Base-by-base conservation (phyloP, 2,329 filamentous ascomycete genomes). In the Didymella sp. region DNA sequence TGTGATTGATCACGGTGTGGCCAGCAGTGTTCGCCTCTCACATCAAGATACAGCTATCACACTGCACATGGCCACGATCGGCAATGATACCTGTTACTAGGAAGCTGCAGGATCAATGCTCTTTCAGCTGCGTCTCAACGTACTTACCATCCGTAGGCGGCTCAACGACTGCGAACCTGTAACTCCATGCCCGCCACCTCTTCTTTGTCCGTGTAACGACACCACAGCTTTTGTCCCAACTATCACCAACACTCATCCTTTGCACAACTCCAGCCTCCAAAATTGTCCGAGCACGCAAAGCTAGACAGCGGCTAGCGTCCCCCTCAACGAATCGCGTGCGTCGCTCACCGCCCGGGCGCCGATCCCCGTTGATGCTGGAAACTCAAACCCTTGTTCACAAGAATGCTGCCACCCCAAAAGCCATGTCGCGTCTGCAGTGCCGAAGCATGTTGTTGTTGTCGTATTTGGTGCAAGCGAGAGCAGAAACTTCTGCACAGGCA, bases 211-310 rank as follows among this genome's bases (percentile, higher is more conserved):
- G 56, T 63, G 61, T 49, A 52, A 57, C 59, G 59, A 60, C 60
- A 63, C 55, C 65, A 61, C 30, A 50, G 46, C 58, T 42, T 55
- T 57, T 59, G 55, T 57, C 43, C 52, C 55, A 47, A 49, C 59
- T 61, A 64, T 57, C 53, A 49, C 60, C 59, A 62, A 56, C 61
- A 49, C 19, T 52, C 22, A 38, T 37, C 38, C 50, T 66, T 48
- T 71, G 69, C 70, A 72, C 70, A 73, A 71, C 62, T 70, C 59
- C 41, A 61, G 58, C 53, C 58, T 61, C 61, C 63, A 68, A 68
- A 64, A 35, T 48, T 57, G 61, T 59, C 63, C 61, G 56, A 59
- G 61, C 64, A 63, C 49, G 50, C 60, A 60, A 50, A 64, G 62
- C 68, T 67, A 66, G 64, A 59, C 61, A 60, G 54, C 51, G 38